Evolutionary conservation across 495 filamentous ascomycete species (phyloP).

Genomic region (Podospora pseudopauciseta): DNA sequence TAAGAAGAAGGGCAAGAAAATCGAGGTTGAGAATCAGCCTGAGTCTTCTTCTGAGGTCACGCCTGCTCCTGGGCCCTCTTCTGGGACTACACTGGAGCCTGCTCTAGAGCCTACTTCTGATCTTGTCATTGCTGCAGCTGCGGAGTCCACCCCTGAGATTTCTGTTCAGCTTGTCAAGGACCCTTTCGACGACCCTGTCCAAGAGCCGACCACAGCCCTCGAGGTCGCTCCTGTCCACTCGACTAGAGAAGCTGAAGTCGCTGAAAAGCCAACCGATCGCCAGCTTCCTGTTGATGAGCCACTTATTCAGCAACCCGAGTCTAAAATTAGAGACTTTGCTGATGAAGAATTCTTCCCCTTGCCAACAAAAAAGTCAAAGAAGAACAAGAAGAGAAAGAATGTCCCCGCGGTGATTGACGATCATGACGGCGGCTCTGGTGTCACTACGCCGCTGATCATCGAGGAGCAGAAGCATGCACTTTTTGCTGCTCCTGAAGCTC

Average conservation of each 20-base stretch:
- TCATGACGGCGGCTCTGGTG: not conserved
- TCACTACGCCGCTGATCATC: not conserved
- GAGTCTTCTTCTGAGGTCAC: constrained; percentile 13
- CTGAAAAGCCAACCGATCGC: not conserved
- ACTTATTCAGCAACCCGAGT: not conserved
- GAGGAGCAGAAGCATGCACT: not conserved
- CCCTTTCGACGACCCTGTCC: not conserved
- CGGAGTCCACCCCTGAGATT: constrained; percentile 2
- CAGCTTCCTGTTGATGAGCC: not conserved
- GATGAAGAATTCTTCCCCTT: constrained; percentile 1
- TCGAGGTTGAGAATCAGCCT: constrained; percentile 20
- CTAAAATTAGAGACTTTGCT: constrained; percentile 4
- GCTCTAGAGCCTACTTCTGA: not conserved
- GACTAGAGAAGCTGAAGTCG: not conserved
- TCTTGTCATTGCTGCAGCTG: not conserved
- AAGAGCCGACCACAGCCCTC: not conserved
- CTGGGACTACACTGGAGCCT: not conserved
- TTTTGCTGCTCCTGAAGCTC: not conserved
- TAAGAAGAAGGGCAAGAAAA: constrained; percentile 24
- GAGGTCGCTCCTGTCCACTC: not conserved
- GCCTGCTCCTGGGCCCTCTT: not conserved
- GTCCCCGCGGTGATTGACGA: not conserved
- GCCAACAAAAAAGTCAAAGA: constrained; percentile 30
- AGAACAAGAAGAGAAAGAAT: constrained; percentile 28
- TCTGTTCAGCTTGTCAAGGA: not conserved